phyloP scores from a whole-genome alignment of 2,329 filamentous ascomycete species.

The Arthrobotrys musiformis region DNA sequence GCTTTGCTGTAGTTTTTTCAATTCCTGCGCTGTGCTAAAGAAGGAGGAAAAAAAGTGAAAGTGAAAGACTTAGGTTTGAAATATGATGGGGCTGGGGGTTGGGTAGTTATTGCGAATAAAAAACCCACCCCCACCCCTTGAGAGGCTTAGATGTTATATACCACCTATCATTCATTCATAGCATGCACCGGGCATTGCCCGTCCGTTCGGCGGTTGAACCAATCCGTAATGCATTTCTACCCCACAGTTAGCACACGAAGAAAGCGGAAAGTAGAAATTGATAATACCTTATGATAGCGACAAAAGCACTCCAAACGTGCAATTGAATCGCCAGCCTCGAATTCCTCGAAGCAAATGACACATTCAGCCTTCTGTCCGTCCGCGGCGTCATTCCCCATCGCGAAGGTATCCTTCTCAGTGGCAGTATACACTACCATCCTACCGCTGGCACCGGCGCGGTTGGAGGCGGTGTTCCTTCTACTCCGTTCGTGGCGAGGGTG shows the following conservation, averaged over 20 bases:
- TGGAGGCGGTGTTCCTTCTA: constrained; percentile 57
- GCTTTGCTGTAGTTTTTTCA: not conserved
- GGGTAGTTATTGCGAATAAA: not conserved
- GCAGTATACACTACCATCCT: constrained; percentile 67
- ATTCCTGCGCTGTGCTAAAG: not conserved
- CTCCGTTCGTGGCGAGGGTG: constrained; percentile 28
- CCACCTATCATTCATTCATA: constrained; percentile 36
- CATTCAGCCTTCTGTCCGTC: constrained; percentile 64
- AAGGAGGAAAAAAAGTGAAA: no score
- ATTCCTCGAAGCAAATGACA: constrained; percentile 69
- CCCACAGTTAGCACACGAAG: not conserved
- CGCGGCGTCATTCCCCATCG: constrained; percentile 63
- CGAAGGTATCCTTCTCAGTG: constrained; percentile 67
- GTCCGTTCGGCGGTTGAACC: constrained; percentile 34
- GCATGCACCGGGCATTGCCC: constrained; percentile 39
- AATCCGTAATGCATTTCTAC: constrained; percentile 46
- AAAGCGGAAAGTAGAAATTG: not conserved
- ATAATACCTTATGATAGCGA: constrained; percentile 66
- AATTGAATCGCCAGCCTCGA: constrained; percentile 66
- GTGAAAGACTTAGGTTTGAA: not conserved
- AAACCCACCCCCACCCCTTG: not conserved
- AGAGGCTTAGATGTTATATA: not conserved
- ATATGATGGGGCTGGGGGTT: not conserved
- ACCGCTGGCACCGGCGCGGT: constrained; percentile 55
- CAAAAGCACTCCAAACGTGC: constrained; percentile 68